Percentiles rank a stretch among this genome's conserved stretches.
These are phyloP conservation scores for Colletotrichum kahawae DNA, from an alignment of 2,329 filamentous ascomycete genomes.

Conservation along the genomic window DNA sequence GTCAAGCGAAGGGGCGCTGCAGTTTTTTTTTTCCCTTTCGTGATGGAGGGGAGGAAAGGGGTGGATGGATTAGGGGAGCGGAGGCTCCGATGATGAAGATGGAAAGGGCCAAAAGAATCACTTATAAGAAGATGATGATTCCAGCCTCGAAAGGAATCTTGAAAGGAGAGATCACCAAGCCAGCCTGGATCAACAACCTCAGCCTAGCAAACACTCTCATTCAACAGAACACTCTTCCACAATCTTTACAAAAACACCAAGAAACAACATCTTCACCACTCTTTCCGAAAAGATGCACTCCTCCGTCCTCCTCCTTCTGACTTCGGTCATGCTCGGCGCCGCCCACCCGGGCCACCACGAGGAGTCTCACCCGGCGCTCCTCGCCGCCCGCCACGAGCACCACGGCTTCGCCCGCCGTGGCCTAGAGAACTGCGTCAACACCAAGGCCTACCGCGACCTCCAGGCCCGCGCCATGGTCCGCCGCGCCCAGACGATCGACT, in stretches of 20 bases:
- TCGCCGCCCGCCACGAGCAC: background rate
- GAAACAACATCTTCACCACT: background rate
- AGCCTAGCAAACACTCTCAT: background rate
- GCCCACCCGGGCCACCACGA: conserved; percentile 8
- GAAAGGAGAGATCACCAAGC: background rate
- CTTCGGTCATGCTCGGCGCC: background rate
- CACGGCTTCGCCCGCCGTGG: conserved; percentile 9
- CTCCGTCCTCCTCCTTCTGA: background rate
- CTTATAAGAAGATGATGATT: background rate
- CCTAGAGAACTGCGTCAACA: background rate
- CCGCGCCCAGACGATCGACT: background rate
- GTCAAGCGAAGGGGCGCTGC: background rate
- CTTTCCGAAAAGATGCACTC: background rate
- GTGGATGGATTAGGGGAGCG: background rate
- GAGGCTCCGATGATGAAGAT: background rate
- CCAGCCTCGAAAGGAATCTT: background rate
- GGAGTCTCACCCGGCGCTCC: background rate
- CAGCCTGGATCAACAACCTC: background rate
- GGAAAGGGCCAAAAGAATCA: background rate
- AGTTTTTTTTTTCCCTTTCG: background rate
- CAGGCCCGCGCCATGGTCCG: conserved; percentile 4
- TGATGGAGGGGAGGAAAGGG: background rate
- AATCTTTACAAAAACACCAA: background rate
- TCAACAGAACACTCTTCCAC: background rate
- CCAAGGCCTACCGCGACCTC: background rate